Evolutionary conservation across 768 basidiomycete genomes (phyloP).

Genomic region (Lanmaoa pseudosensibilis): DNA sequence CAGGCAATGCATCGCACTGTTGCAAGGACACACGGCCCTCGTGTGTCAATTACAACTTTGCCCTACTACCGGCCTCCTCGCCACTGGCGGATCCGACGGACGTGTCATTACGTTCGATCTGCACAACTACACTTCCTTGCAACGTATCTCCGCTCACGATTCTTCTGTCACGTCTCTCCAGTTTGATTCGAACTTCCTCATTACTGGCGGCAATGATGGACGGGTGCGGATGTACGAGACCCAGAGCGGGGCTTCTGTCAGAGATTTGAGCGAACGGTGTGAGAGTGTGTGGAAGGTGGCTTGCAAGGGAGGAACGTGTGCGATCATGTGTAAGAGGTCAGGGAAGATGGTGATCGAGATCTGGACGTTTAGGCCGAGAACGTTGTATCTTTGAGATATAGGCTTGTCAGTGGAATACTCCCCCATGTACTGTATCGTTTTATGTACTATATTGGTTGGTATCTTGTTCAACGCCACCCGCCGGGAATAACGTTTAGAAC

Average conservation of each 20-base stretch:
- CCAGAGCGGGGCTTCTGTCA: constrained; percentile 59
- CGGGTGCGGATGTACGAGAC: constrained; percentile 73
- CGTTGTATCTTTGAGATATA: constrained; percentile 11
- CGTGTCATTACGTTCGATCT: constrained; percentile 74
- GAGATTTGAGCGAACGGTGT: constrained; percentile 74
- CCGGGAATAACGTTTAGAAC: neutral
- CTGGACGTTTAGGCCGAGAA: constrained; percentile 65
- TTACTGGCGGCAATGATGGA: constrained; percentile 86
- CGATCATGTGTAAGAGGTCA: constrained; percentile 76
- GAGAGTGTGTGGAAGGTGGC: constrained; percentile 89
- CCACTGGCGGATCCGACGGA: constrained; percentile 88
- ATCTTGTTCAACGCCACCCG: neutral
- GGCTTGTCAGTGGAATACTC: constrained; percentile 2
- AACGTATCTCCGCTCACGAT: constrained; percentile 85
- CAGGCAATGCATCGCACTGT: constrained; percentile 78
- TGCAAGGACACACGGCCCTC: constrained; percentile 90
- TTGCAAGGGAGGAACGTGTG: constrained; percentile 69
- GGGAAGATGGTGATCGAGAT: constrained; percentile 88
- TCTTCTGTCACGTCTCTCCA: constrained; percentile 85
- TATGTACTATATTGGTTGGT: neutral
- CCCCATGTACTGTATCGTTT: constrained; percentile 11
- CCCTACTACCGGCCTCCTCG: constrained; percentile 53
- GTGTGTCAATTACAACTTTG: constrained; percentile 88
- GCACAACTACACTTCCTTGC: constrained; percentile 42
- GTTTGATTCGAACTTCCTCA: constrained; percentile 78